phyloP scores from a whole-genome alignment of 306 rosid species.

The Fragaria iinumae region DNA sequence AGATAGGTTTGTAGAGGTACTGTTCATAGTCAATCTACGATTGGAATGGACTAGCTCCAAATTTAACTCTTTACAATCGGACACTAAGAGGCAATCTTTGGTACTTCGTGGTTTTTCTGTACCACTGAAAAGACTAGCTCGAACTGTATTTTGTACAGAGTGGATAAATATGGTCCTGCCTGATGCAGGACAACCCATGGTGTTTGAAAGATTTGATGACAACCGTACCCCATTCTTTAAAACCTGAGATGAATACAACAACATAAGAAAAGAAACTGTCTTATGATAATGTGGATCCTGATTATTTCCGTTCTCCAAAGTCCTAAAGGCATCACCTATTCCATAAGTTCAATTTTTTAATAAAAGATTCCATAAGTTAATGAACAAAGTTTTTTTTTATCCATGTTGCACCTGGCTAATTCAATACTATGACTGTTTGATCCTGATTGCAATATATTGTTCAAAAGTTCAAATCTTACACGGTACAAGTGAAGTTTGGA shows the following conservation, averaged over 20 bases:
- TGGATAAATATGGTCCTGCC: slow-evolving; percentile 53
- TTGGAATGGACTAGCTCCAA: slow-evolving; percentile 51
- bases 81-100: slow-evolving; percentile 29
- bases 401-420: not conserved
- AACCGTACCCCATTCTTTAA: slow-evolving; percentile 61
- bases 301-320: not conserved
- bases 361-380: not conserved
- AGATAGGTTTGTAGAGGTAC: slow-evolving; percentile 30
- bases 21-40: slow-evolving; percentile 32
- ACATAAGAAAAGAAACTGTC: slow-evolving; percentile 1
- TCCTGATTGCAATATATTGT: not conserved
- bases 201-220: slow-evolving; percentile 60
- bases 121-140: slow-evolving; percentile 31
- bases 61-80: slow-evolving; percentile 62
- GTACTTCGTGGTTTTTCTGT: slow-evolving; percentile 30
- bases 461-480: slow-evolving; percentile 2
- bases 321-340: not conserved
- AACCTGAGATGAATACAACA: slow-evolving; percentile 41
- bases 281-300: not conserved
- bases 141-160: slow-evolving; percentile 35
- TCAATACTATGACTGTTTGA: not conserved
- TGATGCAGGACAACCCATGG: slow-evolving; percentile 70
- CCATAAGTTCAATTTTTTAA: not conserved
- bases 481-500: not conserved
- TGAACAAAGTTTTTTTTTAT: not conserved